Conservation (phyloP, 345 rosid species). For the Euphorbia tirucalli region DNA sequence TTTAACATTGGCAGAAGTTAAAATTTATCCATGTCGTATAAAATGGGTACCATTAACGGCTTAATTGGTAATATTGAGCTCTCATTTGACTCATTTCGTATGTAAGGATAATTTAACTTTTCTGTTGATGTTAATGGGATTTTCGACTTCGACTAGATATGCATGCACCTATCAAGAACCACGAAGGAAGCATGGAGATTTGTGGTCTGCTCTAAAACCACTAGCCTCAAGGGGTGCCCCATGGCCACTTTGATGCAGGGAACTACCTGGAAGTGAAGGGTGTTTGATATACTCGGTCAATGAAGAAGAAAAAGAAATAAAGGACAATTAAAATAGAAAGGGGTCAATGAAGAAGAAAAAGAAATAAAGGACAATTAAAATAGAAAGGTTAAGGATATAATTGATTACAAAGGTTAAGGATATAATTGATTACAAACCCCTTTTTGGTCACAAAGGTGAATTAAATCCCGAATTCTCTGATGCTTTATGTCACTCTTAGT, state of each 20-base stretch:
- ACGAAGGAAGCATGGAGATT: slow-evolving; percentile 37
- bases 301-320: neutral
- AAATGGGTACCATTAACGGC: too few relatives aligned
- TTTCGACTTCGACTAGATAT: too few relatives aligned
- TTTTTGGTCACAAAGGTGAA: slow-evolving; percentile 32
- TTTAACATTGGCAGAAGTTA: too few relatives aligned
- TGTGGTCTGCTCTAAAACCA: slow-evolving; percentile 34
- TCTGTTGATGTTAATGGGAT: too few relatives aligned
- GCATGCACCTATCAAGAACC: slow-evolving; percentile 31
- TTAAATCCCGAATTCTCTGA: slow-evolving; percentile 23
- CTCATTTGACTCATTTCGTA: too few relatives aligned
- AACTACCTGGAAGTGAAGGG: slow-evolving; percentile 34
- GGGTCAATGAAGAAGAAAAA: neutral
- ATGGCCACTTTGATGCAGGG: slow-evolving; percentile 33
- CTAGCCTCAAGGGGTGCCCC: slow-evolving; percentile 37
- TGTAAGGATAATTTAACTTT: too few relatives aligned
- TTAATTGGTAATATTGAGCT: too few relatives aligned
- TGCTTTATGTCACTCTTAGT: slow-evolving; percentile 20
- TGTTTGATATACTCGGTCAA: too few relatives aligned
- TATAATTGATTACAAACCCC: slow-evolving; percentile 25
- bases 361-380: neutral
- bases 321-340: neutral
- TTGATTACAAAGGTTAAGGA: too few relatives aligned
- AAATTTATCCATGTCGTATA: too few relatives aligned
- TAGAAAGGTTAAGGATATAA: too few relatives aligned